Evolutionary conservation across 1,284 basidiomycete species (phyloP), one percentile per base, ranked within the genome.

Genomic region (Leccinum huronense): DNA sequence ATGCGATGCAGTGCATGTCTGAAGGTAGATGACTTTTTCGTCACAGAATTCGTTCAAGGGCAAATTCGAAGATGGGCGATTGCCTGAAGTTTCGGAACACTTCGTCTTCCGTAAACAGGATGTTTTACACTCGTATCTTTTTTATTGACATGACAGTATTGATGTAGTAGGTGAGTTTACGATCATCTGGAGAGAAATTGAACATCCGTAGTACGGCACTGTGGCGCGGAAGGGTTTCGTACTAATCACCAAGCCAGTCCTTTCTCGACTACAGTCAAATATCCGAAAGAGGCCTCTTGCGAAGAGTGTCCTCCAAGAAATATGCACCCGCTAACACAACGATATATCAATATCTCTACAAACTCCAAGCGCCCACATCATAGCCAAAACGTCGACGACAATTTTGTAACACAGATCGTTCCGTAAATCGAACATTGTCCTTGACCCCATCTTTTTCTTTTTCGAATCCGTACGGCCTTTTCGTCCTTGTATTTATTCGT

Each of bases 11-110:
- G 53, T 91, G 89, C 76, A 79, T 83, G 84, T 90, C 70, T 67
- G 53, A n/a, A n/a, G 89, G 85, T 96, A 42, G 80, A 84, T 33
- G 97, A 97, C 75, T 98, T 95, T 74, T 90, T 87, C 0, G 79
- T 98, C 58, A 87, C 88, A 0, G 88, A 93, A 72, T 89, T 94
- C 57, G 80, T 88, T 2, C 95, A 95, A 76, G 93, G 95, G 1
- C 85, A 88, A 66, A 98, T 95, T 0, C 83, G 88, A 9, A 84
- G 95, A 23, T 98, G 95, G 95, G 91, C 89, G 0, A 77, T 98
- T 0, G 90, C 84, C 0, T 98, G 96, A 97, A 93, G 91, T 0
- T 89, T 89, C 65, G 79, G 77, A 1, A 79, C 84, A 27, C 72
- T 75, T 10, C 84, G 87, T 8, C 78, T 97, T 33, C 87, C 91